Evolutionary conservation across 2,329 filamentous ascomycete species (phyloP), one percentile per base, ranked within the genome.

Genomic region (Drechslerella coelobrocha): DNA sequence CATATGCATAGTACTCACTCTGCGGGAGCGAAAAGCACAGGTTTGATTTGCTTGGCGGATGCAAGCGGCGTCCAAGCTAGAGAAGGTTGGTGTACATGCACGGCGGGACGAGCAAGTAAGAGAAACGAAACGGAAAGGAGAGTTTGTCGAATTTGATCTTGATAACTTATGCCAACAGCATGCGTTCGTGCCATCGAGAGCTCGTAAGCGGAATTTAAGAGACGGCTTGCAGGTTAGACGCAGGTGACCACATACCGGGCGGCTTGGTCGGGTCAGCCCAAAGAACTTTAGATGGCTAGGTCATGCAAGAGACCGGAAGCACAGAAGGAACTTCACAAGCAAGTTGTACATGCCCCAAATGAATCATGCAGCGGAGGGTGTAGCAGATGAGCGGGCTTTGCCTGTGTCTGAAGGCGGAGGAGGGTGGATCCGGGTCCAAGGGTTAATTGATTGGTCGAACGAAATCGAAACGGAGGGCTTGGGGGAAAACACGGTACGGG

Each of bases 361-460:
- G 55, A 50, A 61, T 68, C 50, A 31, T 68, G 63, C 63, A 61
- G 63, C 63, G 56, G 47, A 37, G 21, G 19, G 63, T 51, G 63
- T 61, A 61, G 56, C 63, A 68, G 39, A 68, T 43, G 61, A 45
- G 63, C 63, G 63, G 62, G 62, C 61, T 66, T 45, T 68, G 62
- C 26, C 55, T 61, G 63, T 55, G 61, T 61, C 56, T 56, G 63
- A 68, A 61, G 63, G n/a, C n/a, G 34, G 34, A 6, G 12, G 34
- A 6, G 34, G 12, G 34, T 39, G 34, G 34, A 39, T 39, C 34
- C 34, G 17, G 34, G 12, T 6, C 34, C 34, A 39, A 39, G 34
- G 34, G 12, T 6, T 39, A 14, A n/a, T n/a, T n/a, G n/a, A n/a
- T n/a, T n/a, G n/a, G n/a, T n/a, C n/a, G n/a, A n/a, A n/a, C n/a